Percentiles rank a stretch among this genome's conserved stretches.
Evolutionary conservation across 768 basidiomycete species (phyloP).

Genomic region (Leucocoprinus sp.): DNA sequence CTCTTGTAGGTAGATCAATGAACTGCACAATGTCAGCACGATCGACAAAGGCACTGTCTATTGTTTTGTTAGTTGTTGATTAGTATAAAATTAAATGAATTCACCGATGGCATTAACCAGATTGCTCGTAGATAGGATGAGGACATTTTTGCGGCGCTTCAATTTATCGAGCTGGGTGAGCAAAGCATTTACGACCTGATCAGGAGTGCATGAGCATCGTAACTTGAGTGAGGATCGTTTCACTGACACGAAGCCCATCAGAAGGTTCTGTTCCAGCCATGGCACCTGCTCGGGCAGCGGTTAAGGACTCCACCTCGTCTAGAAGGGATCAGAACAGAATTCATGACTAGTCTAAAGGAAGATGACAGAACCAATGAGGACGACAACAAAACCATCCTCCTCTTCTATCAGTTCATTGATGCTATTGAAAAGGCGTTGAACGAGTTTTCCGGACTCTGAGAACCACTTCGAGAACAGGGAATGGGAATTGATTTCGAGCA

Average conservation of each 20-base stretch:
- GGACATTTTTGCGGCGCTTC: conserved; percentile 85
- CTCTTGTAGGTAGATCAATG: conserved; percentile 81
- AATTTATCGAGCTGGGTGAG: conserved; percentile 96
- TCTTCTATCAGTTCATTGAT: conserved; percentile 92
- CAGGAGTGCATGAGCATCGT: conserved; percentile 13
- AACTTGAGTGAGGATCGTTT: neutral
- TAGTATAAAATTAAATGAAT: neutral
- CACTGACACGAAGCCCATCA: conserved; percentile 77
- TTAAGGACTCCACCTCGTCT: conserved; percentile 97
- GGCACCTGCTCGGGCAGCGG: conserved; percentile 88
- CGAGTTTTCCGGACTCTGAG: conserved; percentile 96
- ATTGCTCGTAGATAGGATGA: conserved; percentile 96
- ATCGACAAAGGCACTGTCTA: conserved; percentile 93
- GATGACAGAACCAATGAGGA: conserved; percentile 70
- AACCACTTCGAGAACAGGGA: conserved; percentile 99
- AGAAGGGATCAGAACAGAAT: neutral
- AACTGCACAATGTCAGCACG: conserved; percentile 96
- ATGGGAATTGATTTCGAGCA: conserved; percentile 97
- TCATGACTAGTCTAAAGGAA: conserved; percentile 1
- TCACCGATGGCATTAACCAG: conserved; percentile 88
- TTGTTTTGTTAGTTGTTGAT: neutral
- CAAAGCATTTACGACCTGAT: conserved; percentile 94
- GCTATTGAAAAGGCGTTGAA: conserved; percentile 83
- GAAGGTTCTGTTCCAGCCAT: conserved; percentile 95
- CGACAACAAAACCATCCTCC: conserved; percentile 84